These are phyloP conservation scores for Hanseniaspora occidentalis DNA, from an alignment of 805 yeast genomes.

Conservation along the genomic window DNA sequence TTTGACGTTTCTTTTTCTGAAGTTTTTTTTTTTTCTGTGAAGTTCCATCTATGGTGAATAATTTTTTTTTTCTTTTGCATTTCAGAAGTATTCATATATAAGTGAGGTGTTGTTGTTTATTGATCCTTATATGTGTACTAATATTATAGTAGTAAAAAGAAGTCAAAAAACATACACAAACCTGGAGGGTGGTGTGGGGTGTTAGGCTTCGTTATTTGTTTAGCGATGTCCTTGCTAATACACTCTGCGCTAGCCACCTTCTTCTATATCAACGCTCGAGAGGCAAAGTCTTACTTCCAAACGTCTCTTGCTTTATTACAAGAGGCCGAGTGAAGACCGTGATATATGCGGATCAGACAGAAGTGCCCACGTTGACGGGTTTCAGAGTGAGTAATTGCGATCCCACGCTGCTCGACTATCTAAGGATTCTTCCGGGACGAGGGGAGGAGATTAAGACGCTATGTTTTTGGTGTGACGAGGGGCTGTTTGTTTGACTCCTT, in stretches of 20 bases:
- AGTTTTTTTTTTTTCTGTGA: too few species aligned
- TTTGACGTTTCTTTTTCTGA: not conserved
- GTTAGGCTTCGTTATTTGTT: not conserved
- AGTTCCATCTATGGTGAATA: too few species aligned
- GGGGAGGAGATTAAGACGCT: too few species aligned
- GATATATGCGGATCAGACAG: conserved; percentile 44
- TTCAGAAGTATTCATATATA: not conserved
- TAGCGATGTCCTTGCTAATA: not conserved
- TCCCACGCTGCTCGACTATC: not conserved
- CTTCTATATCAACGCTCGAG: conserved; percentile 47
- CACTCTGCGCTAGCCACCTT: not conserved
- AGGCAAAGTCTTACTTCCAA: conserved; percentile 37
- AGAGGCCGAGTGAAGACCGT: conserved; percentile 15
- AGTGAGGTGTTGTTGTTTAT: too few species aligned
- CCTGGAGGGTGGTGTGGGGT: not conserved
- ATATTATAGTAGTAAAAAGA: too few species aligned
- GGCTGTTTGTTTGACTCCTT: too few species aligned
- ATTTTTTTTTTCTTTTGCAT: not conserved
- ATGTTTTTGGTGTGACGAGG: not conserved
- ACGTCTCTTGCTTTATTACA: conserved; percentile 13
- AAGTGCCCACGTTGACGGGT: conserved; percentile 97
- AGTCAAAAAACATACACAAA: not conserved
- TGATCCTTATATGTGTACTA: too few species aligned
- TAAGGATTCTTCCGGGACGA: too few species aligned
- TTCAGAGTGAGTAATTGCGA: conserved; percentile 50